These are phyloP conservation scores for Rehmannia glutinosa DNA, from an alignment of 257 asterid genomes.

Conservation along the genomic window DNA sequence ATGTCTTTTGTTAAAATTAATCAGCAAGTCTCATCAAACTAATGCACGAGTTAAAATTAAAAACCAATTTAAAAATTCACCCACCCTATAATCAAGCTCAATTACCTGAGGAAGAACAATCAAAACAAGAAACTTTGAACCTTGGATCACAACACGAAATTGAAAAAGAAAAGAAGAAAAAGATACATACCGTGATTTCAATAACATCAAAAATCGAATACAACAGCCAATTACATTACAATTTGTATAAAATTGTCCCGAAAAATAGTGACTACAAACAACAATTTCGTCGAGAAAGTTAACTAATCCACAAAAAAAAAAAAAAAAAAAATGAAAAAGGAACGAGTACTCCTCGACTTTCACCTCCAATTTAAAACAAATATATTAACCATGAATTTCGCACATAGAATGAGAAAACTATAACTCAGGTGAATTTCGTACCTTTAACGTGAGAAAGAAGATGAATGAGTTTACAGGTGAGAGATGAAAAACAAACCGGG, in stretches of 20 bases:
- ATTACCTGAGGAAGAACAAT: not conserved
- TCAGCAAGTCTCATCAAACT: not conserved
- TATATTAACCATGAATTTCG: not conserved
- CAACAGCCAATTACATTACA: not conserved
- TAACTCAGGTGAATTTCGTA: not conserved
- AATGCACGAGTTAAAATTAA: not conserved
- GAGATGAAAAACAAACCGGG: conserved; percentile 4
- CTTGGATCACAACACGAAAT: not conserved
- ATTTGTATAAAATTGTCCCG: not conserved
- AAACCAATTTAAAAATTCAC: not conserved
- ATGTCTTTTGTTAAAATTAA: not conserved
- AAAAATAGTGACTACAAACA: not conserved
- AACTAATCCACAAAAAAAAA: not conserved
- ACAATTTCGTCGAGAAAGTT: not conserved
- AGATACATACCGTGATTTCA: not conserved
- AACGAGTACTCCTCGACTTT: not conserved
- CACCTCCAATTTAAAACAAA: not conserved
- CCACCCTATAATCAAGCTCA: not conserved
- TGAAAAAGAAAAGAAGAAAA: not conserved
- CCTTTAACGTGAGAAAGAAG: conserved; percentile 5
- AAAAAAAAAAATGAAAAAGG: not conserved
- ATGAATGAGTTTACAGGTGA: not conserved
- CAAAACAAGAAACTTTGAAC: not conserved
- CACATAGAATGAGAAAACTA: not conserved
- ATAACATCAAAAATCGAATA: not conserved